Base-by-base conservation (phyloP, 345 rosid genomes). In the Ceriops tagal region DNA sequence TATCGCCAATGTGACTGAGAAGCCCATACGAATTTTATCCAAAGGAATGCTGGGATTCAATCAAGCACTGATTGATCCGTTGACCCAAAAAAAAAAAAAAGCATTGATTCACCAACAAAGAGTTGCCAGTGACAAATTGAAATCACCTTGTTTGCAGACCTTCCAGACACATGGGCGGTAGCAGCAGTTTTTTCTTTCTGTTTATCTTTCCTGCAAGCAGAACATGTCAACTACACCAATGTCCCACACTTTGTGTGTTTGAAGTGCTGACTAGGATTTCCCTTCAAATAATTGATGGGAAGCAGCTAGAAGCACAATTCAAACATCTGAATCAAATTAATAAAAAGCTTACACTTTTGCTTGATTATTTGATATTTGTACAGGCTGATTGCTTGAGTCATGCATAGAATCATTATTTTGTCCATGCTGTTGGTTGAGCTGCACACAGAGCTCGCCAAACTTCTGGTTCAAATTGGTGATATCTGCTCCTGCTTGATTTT, bases 401-500 rank as follows among this genome's bases (percentile, higher is more conserved):
- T 75, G 81, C 32, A 65, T 58, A 30, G 82, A 76, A 82, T 74
- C 71, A 66, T 61, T 64, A 61, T 73, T 77, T 69, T 78, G 76
- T 62, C 76, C 87, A 22, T 73, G 84, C 70, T 73, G 83, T 57
- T 84, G 81, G 70, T 67, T 62, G 64, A 86, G 88, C 78, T 82
- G 84, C 57, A 55, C 65, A 57, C 74, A 79, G 61, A 92, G 89
- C 74, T 86, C 85, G 71, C 86, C 84, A 57, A 84, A 79, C 82
- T 83, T 87, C 68, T 83, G 76, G 75, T 76, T 83, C 84, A 89
- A 82, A 65, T 81, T 84, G 72, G 71, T 62, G 71, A 87, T 69
- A 52, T 92, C 96, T 62, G 79, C 80, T 82, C 89, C 86, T 52
- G 93, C 75, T 73, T 64, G 81, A 67, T 77, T 84, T 72, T 90